Conservation (phyloP, 1,139 yeast species). For the Saccharomyces hybrid region DNA sequence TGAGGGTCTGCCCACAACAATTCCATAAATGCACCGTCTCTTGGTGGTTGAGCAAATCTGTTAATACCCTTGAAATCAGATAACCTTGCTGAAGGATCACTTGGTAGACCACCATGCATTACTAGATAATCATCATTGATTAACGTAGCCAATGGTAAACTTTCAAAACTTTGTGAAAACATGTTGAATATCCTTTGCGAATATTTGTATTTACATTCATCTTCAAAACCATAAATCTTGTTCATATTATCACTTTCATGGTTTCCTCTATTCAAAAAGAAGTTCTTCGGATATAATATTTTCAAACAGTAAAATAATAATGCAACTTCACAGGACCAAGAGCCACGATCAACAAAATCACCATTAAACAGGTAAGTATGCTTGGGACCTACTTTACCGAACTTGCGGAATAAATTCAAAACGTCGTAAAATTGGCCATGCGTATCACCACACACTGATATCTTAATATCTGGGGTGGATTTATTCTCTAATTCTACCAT, state of each 20-base stretch:
- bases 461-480: conserved; percentile 30
- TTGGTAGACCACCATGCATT: conserved; percentile 93
- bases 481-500: conserved; percentile 58
- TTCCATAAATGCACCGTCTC: conserved; percentile 92
- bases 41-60: conserved; percentile 77
- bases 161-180: conserved; percentile 79
- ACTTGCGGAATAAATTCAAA: conserved; percentile 63
- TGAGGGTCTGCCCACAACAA: conserved; percentile 98
- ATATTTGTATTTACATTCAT: conserved; percentile 89
- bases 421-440: conserved; percentile 95
- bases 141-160: conserved; percentile 78
- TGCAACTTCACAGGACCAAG: conserved; percentile 97
- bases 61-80: conserved; percentile 68
- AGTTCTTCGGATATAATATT: conserved; percentile 61
- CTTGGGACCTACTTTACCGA: conserved; percentile 54
- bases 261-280: conserved; percentile 85
- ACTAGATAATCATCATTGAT: conserved; percentile 72
- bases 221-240: conserved; percentile 91
- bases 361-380: conserved; percentile 89
- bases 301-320: conserved; percentile 71
- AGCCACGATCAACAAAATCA: conserved; percentile 95
- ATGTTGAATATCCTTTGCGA: conserved; percentile 74
- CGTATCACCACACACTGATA: conserved; percentile 94
- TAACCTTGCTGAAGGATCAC: conserved; percentile 62
- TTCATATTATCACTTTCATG: conserved; percentile 98